Evolutionary conservation across 2,329 filamentous ascomycete genomes (phyloP).

Genomic region (Helotiales sp.): DNA sequence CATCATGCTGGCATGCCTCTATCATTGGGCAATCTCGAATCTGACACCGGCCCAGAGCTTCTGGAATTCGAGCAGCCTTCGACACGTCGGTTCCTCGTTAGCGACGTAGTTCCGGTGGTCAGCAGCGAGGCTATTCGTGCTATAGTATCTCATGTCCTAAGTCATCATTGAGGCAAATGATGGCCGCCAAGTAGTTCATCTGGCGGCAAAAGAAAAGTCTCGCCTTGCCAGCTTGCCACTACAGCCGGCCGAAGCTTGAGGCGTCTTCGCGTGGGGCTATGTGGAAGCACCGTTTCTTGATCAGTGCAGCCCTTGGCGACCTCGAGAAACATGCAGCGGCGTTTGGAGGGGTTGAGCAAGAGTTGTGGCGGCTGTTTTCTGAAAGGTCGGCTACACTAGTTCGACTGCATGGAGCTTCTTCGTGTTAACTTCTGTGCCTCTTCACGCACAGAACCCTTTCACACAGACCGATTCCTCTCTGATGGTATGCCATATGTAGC

Average conservation of each 20-base stretch:
- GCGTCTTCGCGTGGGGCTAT: not conserved
- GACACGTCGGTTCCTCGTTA: not conserved
- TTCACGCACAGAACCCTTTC: not conserved
- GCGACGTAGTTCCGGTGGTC: not conserved
- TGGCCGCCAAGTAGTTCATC: too few species aligned
- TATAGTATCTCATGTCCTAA: not conserved
- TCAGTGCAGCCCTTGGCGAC: not conserved
- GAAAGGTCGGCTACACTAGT: too few species aligned
- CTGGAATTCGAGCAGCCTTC: not conserved
- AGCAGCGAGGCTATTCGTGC: not conserved
- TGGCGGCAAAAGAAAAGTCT: not conserved
- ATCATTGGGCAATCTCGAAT: constrained; percentile 4
- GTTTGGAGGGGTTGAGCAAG: not conserved
- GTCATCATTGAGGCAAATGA: not conserved
- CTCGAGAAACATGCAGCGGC: not conserved
- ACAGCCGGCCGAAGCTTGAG: not conserved
- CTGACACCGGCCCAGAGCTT: not conserved
- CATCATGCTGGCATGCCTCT: not conserved
- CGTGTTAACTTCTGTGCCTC: too few species aligned
- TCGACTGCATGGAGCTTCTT: too few species aligned
- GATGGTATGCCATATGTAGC: not conserved
- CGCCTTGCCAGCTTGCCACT: not conserved
- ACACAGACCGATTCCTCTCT: not conserved
- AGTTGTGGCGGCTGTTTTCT: not conserved
- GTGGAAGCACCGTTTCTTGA: constrained; percentile 2